phyloP scores from a whole-genome alignment of 139 green algal species.

The Gonium pectorale region DNA sequence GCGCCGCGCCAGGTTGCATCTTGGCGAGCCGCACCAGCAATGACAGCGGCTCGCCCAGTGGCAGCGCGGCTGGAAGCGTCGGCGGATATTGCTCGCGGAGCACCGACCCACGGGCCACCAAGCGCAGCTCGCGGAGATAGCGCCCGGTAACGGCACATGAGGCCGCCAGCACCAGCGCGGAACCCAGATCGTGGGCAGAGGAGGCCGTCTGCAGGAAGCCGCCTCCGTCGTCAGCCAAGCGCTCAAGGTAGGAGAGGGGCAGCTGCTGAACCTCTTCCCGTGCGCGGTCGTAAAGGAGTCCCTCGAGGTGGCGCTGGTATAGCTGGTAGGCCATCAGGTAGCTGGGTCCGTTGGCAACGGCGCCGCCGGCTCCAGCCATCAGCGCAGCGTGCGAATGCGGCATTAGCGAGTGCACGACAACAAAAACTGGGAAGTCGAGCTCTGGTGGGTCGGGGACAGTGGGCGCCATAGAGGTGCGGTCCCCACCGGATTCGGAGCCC shows the following conservation, averaged over 20 bases:
- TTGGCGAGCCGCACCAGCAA: slow-evolving; percentile 21
- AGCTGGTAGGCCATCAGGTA: slow-evolving; percentile 34
- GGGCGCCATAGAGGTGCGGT: no score
- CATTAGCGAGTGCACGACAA: slow-evolving; percentile 33
- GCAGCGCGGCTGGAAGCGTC: slow-evolving; percentile 13
- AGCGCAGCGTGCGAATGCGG: neutral
- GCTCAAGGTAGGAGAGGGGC: slow-evolving; percentile 10
- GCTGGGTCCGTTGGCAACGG: neutral
- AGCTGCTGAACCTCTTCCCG: slow-evolving; percentile 29
- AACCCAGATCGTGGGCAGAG: neutral
- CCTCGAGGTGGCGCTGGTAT: slow-evolving; percentile 45
- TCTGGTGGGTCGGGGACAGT: neutral
- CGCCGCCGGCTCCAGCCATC: neutral
- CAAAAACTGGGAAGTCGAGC: slow-evolving; percentile 24
- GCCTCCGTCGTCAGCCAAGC: neutral
- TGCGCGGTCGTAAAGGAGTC: slow-evolving; percentile 18
- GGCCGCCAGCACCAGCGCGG: slow-evolving; percentile 6
- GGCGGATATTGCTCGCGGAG: slow-evolving; percentile 12
- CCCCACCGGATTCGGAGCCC: neutral
- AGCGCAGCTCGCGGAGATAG: slow-evolving; percentile 23
- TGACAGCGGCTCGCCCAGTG: slow-evolving; percentile 22
- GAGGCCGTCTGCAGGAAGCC: neutral
- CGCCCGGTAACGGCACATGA: slow-evolving; percentile 33
- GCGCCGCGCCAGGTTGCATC: slow-evolving; percentile 6
- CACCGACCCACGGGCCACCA: slow-evolving; percentile 3